Evolutionary conservation across 305 asterid genomes (phyloP), one percentile per base, ranked within the genome.

Genomic region (Striga hermonthica): DNA sequence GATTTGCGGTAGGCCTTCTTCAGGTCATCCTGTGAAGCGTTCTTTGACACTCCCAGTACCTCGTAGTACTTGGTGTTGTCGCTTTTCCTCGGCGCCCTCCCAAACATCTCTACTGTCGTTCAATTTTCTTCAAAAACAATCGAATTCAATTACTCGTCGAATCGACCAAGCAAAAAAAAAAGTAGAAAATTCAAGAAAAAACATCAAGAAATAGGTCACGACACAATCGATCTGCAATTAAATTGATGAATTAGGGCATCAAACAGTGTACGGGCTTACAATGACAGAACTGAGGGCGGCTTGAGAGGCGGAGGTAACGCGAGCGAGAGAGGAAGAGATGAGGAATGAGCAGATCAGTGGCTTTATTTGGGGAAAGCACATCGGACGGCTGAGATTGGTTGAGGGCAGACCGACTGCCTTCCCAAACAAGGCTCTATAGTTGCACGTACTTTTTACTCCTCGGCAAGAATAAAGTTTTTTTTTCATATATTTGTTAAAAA

Each of bases 1-100:
- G 96, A 90, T 73, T 88, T 88, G 65, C 73, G 80, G 70, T 91
- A 91, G 52, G 96, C 96, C 75, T 88, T 91, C 86, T 91, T 91
- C 68, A 91, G 80, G 73, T 91, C 98, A 56, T 91, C 96, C 0
- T 75, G 86, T 31, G 82, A 69, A 43, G 90, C 95, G 60, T 78
- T 77, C 69, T 88, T 88, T 1, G 95, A 75, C 43, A 91, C 96
- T 4, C 98, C 98, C 3, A 91, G 79, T n/a, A 83, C 61, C 78
- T 86, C 96, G 73, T 91, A 91, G 57, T 85, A 91, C 77, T 65
- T 76, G 0, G 87, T 65, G 66, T 84, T 88, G 41, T 91, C 95
- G 50, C 98, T 91, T 77, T 91, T 88, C 83, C 83, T 91, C 50
- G 90, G 28, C 1, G 74, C 82, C 69, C 95, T 82, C 15, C 96